Evolutionary conservation across 768 basidiomycete species (phyloP), one percentile per base, ranked within the genome.

Genomic region (Lactarius indigo): DNA sequence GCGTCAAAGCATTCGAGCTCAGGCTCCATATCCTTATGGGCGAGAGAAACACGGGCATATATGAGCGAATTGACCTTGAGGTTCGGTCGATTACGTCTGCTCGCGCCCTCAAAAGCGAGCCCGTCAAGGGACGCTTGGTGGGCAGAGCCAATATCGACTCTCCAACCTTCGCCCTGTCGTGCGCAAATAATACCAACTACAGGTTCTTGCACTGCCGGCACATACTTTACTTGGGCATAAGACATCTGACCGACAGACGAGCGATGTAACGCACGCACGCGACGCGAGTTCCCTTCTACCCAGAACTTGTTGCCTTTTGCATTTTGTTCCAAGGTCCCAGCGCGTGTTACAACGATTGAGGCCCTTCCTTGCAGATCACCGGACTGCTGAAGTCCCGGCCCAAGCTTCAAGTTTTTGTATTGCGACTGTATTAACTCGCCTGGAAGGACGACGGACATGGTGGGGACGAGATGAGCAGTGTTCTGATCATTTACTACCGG

Each of bases 11-110:
- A 99, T 74, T 97, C 94, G 10, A 99, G 80, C 74, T 99, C 97
- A 1, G 97, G 96, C 63, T 99, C 97, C 92, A 98, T 96, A 75
- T 98, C 96, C 73, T 94, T 92, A 73, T 96, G 94, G 6, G 97
- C 95, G 26, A 96, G 80, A 17, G 94, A 94, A 35, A 99, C 89
- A 30, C 96, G 86, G 0, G 94, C 94, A 75, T 96, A 98, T 1
- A 99, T 84, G 37, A 98, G 78, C 5, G 90, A 86, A 33, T 96
- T 96, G 56, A 98, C 88, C 96, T 96, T 98, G 64, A 99, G 83
- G 76, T 93, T 94, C 33, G 96, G 96, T 76, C 88, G 90, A 74
- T 92, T 98, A 69, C 97, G 79, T 80, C 96, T 98, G 28, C 94
- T 93, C 12, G 95, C 97, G 3, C 94, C 91, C 75, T 98, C 96